Base-by-base conservation (phyloP, 257 asterid species). In the Rhazya stricta region DNA sequence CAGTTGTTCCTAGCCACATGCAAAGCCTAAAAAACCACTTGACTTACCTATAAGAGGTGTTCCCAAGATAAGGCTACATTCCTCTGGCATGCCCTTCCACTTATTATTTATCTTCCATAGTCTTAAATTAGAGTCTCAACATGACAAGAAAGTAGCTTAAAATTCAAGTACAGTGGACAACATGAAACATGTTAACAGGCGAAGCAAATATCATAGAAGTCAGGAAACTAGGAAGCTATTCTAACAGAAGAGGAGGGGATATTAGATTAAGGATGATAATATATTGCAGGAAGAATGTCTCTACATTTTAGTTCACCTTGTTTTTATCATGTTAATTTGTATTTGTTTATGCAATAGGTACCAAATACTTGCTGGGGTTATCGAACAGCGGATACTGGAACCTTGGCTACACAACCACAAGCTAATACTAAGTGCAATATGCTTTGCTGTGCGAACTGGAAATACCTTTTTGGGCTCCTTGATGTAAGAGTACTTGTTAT, bases 381-480 rank as follows among this genome's bases (percentile, higher is more conserved):
- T 94, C 29, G 98, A 94, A 71, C 98, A 94, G 65, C 82, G 97
- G 63, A 78, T 92, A 3, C 76, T 94, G 79, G 97, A 94, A 79
- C 98, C 98, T 21, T 74, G 90, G 84, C 90, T 94, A 62, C 98
- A 94, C 79, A 86, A 91, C 23, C 86, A 88, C 56, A 94, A 94
- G 88, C 86, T 94, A 72, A 36, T 85, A 41, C 96, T 94, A 6
- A 79, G 96, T 67, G 96, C 96, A 78, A 19, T 87, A 71, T 94
- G 98, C 84, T 94, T 94, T 68, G 92, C 78, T 73, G 96, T 92
- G 50, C 84, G 97, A 83, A 94, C 98, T 7, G 98, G 98, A 75
- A 94, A 94, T 54, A 94, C 98, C 72, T 94, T 94, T 80, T 85
- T 94, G 87, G 98, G 98, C 4, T 92, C 98, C 58, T 78, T 94